These are phyloP conservation scores for Penicillium occitanis DNA, from an alignment of 2,329 filamentous ascomycete genomes.

Conservation along the genomic window DNA sequence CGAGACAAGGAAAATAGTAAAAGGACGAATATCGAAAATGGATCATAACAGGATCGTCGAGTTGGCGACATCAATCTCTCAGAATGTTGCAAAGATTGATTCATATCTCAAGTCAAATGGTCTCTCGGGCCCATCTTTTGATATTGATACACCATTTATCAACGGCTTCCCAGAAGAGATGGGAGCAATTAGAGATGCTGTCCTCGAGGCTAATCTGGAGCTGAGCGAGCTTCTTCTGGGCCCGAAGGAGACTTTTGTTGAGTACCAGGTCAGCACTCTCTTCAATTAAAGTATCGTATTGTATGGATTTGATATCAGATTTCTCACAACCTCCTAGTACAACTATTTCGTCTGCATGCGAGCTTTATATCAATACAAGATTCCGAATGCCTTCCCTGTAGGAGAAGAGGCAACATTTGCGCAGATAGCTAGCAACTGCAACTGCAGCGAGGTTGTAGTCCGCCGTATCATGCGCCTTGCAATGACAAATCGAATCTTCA, in stretches of 20 bases:
- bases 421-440: slow-evolving; percentile 13
- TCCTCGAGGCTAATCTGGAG: slow-evolving; percentile 11
- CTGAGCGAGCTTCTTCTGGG: slow-evolving; percentile 13
- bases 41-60: background rate
- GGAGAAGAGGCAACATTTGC: slow-evolving; percentile 16
- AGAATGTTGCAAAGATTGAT: background rate
- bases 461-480: slow-evolving; percentile 18
- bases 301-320: background rate
- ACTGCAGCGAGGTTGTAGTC: background rate
- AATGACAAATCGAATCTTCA: slow-evolving; percentile 19
- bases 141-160: background rate
- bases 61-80: background rate
- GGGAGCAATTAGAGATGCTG: background rate
- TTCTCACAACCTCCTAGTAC: background rate
- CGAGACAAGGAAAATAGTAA: background rate
- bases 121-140: background rate
- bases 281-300: background rate
- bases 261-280: slow-evolving; percentile 3
- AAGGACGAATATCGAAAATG: background rate
- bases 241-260: slow-evolving; percentile 12
- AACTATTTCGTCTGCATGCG: background rate
- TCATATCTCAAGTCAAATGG: background rate
- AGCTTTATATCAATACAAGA: background rate
- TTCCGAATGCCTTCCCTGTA: background rate
- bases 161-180: background rate